These are phyloP conservation scores for Ophiocordyceps camponoti-floridani DNA, from an alignment of 2,329 filamentous ascomycete species.

Conservation along the genomic window DNA sequence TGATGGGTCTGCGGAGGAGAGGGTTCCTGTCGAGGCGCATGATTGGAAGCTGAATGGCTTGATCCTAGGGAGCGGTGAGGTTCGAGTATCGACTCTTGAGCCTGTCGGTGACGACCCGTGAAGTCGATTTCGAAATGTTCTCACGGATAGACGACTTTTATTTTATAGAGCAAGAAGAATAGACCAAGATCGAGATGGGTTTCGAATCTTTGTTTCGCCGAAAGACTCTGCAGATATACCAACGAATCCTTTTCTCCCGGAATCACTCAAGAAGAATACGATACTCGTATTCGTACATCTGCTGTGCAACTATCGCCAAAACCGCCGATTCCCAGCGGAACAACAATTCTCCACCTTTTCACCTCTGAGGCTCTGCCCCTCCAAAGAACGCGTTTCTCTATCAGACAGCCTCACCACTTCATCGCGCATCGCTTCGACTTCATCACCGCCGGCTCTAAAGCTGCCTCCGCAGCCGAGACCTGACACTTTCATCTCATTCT, in stretches of 20 bases:
- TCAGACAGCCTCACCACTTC: background rate
- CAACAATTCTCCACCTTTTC: constrained; percentile 6
- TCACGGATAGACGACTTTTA: background rate
- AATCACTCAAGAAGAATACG: too few species aligned
- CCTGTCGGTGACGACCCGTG: too few species aligned
- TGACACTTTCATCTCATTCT: too few species aligned
- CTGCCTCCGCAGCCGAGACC: background rate
- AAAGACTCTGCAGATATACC: too few species aligned
- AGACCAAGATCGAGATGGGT: too few species aligned
- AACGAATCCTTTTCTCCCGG: too few species aligned
- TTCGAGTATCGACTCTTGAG: constrained; percentile 16
- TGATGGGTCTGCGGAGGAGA: constrained; percentile 31
- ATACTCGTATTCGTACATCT: too few species aligned
- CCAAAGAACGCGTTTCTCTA: constrained; percentile 6
- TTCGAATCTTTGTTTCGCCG: too few species aligned
- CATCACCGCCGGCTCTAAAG: background rate
- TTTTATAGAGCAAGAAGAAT: too few species aligned
- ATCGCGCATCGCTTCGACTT: background rate
- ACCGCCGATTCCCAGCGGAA: constrained; percentile 9
- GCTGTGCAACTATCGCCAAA: too few species aligned
- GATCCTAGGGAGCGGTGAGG: constrained; percentile 50
- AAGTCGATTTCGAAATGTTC: too few species aligned
- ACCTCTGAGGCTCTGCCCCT: constrained; percentile 11
- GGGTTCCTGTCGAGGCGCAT: constrained; percentile 55
- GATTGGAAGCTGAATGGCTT: constrained; percentile 71